These are phyloP conservation scores for Astragalus membranaceus DNA, from an alignment of 306 rosid genomes.

Conservation along the genomic window DNA sequence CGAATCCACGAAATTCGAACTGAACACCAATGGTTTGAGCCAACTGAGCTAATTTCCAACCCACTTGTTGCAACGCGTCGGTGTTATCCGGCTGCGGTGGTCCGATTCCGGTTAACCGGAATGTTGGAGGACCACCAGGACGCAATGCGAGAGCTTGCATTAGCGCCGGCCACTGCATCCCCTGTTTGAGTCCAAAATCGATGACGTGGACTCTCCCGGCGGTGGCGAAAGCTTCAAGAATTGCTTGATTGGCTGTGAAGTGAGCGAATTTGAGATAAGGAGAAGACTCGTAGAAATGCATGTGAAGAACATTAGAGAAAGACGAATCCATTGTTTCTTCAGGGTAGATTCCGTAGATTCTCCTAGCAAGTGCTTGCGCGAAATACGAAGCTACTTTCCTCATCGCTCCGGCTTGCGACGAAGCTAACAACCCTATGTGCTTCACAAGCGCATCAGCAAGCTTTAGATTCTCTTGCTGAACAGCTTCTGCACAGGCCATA, in stretches of 20 bases:
- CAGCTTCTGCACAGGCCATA: conserved; percentile 80
- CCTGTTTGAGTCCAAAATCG: conserved; percentile 74
- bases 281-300: conserved; percentile 75
- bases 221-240: conserved; percentile 60
- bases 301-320: conserved; percentile 49
- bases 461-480: conserved; percentile 50
- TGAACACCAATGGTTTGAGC: conserved; percentile 56
- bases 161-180: conserved; percentile 94
- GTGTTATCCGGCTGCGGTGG: conserved; percentile 58
- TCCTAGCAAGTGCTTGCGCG: conserved; percentile 51
- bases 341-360: conserved; percentile 54
- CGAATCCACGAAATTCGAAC: conserved; percentile 72
- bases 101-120: conserved; percentile 76
- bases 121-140: conserved; percentile 70
- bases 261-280: conserved; percentile 89
- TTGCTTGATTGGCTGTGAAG: conserved; percentile 89
- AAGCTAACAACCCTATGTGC: conserved; percentile 49
- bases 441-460: conserved; percentile 59
- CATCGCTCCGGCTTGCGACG: conserved; percentile 71
- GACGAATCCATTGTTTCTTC: conserved; percentile 38
- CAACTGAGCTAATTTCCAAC: conserved; percentile 59
- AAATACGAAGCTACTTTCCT: conserved; percentile 68
- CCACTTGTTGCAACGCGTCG: conserved; percentile 68
- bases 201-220: conserved; percentile 66
- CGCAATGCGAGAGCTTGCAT: conserved; percentile 76